Conservation (phyloP, 306 rosid species). For the Cicer arietinum region DNA sequence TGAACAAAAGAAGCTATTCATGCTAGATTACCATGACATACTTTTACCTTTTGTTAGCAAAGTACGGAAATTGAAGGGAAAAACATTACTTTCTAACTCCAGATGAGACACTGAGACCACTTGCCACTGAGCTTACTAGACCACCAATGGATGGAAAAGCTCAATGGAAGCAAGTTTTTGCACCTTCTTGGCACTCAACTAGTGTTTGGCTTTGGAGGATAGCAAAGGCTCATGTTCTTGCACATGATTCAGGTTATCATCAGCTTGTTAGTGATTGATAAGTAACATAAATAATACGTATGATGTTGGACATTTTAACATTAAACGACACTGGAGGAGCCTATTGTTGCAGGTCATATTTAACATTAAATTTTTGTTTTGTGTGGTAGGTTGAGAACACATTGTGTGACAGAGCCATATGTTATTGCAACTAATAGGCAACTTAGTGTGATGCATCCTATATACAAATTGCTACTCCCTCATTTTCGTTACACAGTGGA, state of each 20-base stretch:
- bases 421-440: slow-evolving; percentile 84
- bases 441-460: slow-evolving; percentile 84
- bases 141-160: slow-evolving; percentile 64
- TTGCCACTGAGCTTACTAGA: slow-evolving; percentile 79
- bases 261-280: slow-evolving; percentile 93
- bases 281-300: too few species aligned
- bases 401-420: slow-evolving; percentile 77
- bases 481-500: slow-evolving; percentile 88
- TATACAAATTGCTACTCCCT: slow-evolving; percentile 73
- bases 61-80: slow-evolving; percentile 64
- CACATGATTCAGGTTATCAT: slow-evolving; percentile 88
- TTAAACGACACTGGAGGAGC: too few species aligned
- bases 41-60: slow-evolving; percentile 68
- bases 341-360: neutral
- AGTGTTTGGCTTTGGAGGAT: slow-evolving; percentile 83
- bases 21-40: slow-evolving; percentile 80
- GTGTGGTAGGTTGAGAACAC: slow-evolving; percentile 76
- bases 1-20: slow-evolving; percentile 62
- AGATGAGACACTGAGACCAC: slow-evolving; percentile 64
- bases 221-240: slow-evolving; percentile 86
- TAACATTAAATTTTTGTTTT: neutral
- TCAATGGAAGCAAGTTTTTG: slow-evolving; percentile 70
- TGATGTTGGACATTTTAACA: too few species aligned
- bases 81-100: slow-evolving; percentile 62
- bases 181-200: slow-evolving; percentile 71